phyloP scores from a whole-genome alignment of 1,284 basidiomycete species.

The Quambalaria eucalypti region DNA sequence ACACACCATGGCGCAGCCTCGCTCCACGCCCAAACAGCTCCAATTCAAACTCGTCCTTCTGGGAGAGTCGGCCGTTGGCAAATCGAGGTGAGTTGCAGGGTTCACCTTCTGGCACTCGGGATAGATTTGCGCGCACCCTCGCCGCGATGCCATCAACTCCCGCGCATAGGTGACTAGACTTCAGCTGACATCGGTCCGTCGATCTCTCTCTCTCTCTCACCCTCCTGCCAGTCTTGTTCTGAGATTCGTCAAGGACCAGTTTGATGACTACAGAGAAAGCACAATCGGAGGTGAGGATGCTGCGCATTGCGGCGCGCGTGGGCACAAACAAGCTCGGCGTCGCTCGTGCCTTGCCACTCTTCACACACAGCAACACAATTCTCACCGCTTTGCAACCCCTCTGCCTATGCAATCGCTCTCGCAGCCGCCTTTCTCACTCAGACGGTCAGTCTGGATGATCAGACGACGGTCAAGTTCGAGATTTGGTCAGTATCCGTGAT shows the following conservation, averaged over 20 bases:
- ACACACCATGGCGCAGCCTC: neutral
- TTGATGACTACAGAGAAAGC: slow-evolving; percentile 83
- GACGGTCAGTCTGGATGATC: slow-evolving; percentile 79
- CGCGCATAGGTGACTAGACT: too few relatives aligned
- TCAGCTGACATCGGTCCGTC: neutral
- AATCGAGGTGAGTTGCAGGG: slow-evolving; percentile 57
- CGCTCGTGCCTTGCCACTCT: neutral
- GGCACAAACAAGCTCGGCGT: neutral
- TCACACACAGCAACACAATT: neutral
- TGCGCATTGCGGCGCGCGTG: neutral
- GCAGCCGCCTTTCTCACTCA: slow-evolving; percentile 83
- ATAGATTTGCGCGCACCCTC: too few relatives aligned
- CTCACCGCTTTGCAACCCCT: neutral
- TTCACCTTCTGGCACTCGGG: neutral
- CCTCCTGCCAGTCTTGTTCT: slow-evolving; percentile 62
- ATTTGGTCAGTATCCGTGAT: slow-evolving; percentile 61
- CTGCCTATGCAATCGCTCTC: neutral
- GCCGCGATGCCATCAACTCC: too few relatives aligned
- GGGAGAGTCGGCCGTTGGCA: slow-evolving; percentile 72
- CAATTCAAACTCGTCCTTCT: slow-evolving; percentile 36
- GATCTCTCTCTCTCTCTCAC: neutral
- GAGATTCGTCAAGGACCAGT: slow-evolving; percentile 92
- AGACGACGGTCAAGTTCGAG: slow-evolving; percentile 89
- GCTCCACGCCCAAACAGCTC: slow-evolving; percentile 3
- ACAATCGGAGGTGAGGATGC: slow-evolving; percentile 36